A percentile compares a stretch with the other conserved stretches of the same genome.
Conservation (phyloP, 78 protist genomes). For the Dictyostelium purpureum region DNA sequence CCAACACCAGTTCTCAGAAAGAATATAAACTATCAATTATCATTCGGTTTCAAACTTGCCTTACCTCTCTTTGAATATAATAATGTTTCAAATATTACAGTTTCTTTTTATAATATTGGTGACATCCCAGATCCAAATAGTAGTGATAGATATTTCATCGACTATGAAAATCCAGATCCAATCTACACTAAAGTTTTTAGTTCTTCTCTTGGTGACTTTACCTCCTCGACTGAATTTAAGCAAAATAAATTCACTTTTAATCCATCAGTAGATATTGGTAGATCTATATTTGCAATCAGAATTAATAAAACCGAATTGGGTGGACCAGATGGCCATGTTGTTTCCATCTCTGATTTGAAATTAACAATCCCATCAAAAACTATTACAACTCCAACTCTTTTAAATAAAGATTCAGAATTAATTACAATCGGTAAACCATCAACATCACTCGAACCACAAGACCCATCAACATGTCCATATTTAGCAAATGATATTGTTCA, state of each 20-base stretch:
- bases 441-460: neutral
- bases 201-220: neutral
- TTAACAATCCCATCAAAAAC: neutral
- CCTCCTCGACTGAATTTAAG: neutral
- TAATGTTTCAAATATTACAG: neutral
- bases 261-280: neutral
- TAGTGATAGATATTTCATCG: neutral
- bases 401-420: constrained; percentile 13
- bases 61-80: neutral
- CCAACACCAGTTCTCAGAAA: constrained; percentile 10
- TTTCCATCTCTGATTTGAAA: neutral
- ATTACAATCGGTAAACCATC: constrained; percentile 14
- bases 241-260: neutral
- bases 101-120: neutral
- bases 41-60: constrained; percentile 18
- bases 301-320: neutral
- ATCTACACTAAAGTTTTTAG: neutral
- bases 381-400: neutral
- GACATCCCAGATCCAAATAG: constrained; percentile 17
- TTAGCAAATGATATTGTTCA: constrained; percentile 1
- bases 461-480: constrained; percentile 46
- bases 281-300: neutral
- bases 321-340: neutral
- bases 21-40: neutral
- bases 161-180: neutral